Evolutionary conservation across 2,329 filamentous ascomycete species (phyloP), one percentile per base, ranked within the genome.

Genomic region (Penicillium sp.): DNA sequence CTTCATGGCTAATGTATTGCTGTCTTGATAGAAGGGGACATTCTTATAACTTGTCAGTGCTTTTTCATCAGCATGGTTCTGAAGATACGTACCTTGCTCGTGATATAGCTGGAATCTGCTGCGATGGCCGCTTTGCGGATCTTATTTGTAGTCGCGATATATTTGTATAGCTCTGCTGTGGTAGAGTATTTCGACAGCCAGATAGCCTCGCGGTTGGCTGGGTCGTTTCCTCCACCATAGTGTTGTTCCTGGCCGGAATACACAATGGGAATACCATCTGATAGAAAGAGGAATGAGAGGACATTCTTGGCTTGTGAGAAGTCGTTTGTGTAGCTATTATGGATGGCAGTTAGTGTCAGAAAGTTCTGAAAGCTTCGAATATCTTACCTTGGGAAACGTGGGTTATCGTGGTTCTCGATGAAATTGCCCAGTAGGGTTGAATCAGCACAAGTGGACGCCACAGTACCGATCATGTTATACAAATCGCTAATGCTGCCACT

Each of bases 211-310:
- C 84, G 81, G 42, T 77, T 78, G 0, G 75, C 75, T 5, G 83
- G 83, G 51, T 71, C 72, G 36, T 69, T 75, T n/a, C 77, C 80
- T 22, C 81, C 81, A 2, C 73, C 68, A 64, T 81, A 87, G 54
- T 82, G 83, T 66, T 88, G 85, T 68, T 88, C 86, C 55, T 86
- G 83, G n/a, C 86, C 86, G 53, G 87, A 80, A 70, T 88, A 89
- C 49, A 88, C 65, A 47, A 88, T 84, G 2, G 85, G 85, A 50
- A 88, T 84, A 3, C 86, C 86, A 50, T 86, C 72, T 1, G 72
- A 63, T 5, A 88, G 77, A 41, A 88, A 79, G 12, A 81, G 79
- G 63, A 84, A 88, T 0, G 84, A 78, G 38, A 88, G 76, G 2
- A 81, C 80, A 63, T 88, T 88, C 70, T 85, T 83, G 25, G 84